Evolutionary conservation across 2,329 filamentous ascomycete species (phyloP), one percentile per base, ranked within the genome.

Genomic region (Truncatella angustata): DNA sequence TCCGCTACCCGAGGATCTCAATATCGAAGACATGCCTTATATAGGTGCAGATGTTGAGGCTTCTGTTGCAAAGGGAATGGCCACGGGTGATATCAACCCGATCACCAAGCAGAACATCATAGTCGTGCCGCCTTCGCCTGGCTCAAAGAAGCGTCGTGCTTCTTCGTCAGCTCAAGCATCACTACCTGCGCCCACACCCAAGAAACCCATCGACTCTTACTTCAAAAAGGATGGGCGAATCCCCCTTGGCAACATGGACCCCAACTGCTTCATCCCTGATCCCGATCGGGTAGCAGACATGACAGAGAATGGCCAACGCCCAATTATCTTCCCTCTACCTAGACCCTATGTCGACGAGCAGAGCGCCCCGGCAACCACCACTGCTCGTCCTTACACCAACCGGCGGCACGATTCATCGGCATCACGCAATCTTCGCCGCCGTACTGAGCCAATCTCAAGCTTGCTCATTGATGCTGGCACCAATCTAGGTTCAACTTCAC

Each of bases 51-150:
- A 84, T 58, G 81, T 96, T 40, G 84, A 88, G 28, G 73, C 86
- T 2, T 76, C 85, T 45, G 68, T 90, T 53, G 91, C 93, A 6
- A 76, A 78, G 47, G 85, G 84, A 5, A 86, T 99, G 53, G 91
- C 94, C 21, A 74, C 68, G 34, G 94, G 94, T 32, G 88, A 96
- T 59, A 70, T 97, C 42, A 87, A 97, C 66, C 94, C 94, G 2
- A 94, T 93, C 59, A 95, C 91, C 1, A 97, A 97, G 69, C n/a
- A n/a, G n/a, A 68, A 85, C 54, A 79, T 77, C 18, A 81, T 85
- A 18, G 48, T 71, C n/a, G 55, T 77, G 36, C 60, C 69, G 6
- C 59, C 64, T 14, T 75, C 78, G 10, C 67, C 67, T 9, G 52
- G 47, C 4, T 70, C 71, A 52, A 66, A 70, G 49, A 71, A 71